Evolutionary conservation across 139 green algal species (phyloP).

Genomic region (Picochlorum sp.): DNA sequence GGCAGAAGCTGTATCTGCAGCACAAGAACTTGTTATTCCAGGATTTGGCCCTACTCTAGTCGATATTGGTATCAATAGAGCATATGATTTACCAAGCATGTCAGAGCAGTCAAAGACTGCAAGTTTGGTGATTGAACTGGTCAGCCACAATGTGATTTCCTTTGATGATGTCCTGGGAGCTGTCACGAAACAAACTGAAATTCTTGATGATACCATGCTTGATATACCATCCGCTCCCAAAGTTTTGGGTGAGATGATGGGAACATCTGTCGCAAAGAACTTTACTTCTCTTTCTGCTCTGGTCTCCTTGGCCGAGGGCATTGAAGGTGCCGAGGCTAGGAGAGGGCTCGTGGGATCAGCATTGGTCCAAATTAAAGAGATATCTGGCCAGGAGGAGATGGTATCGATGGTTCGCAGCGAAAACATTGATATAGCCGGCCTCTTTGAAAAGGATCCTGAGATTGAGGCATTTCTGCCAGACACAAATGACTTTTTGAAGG

Average conservation of each 20-base stretch:
- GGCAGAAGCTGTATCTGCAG: slow-evolving; percentile 31
- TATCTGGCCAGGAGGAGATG: slow-evolving; percentile 31
- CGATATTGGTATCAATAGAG: slow-evolving; percentile 36
- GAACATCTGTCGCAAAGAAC: slow-evolving; percentile 23
- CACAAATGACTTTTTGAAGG: slow-evolving; percentile 40
- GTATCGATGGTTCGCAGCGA: slow-evolving; percentile 15
- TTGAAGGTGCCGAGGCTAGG: slow-evolving; percentile 48
- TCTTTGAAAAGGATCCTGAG: slow-evolving; percentile 55
- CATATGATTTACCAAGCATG: slow-evolving; percentile 58
- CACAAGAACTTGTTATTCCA: slow-evolving; percentile 31
- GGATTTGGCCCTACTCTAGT: slow-evolving; percentile 37
- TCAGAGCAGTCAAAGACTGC: slow-evolving; percentile 44
- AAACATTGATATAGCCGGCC: slow-evolving; percentile 23
- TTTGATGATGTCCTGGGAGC: slow-evolving; percentile 39
- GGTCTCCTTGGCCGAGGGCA: slow-evolving; percentile 16
- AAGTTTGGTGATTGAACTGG: slow-evolving; percentile 54
- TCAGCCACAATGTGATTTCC: slow-evolving; percentile 32
- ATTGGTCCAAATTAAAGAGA: slow-evolving; percentile 34
- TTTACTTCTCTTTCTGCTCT: slow-evolving; percentile 17
- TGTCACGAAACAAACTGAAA: slow-evolving; percentile 63
- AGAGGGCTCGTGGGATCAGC: slow-evolving; percentile 41
- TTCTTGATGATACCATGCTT: slow-evolving; percentile 25
- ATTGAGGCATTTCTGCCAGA: slow-evolving; percentile 49
- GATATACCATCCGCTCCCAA: slow-evolving; percentile 62
- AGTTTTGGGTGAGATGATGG: slow-evolving; percentile 59